Base-by-base conservation (phyloP, 192 early-diverging fungal species). In the Phycomyces nitens region DNA sequence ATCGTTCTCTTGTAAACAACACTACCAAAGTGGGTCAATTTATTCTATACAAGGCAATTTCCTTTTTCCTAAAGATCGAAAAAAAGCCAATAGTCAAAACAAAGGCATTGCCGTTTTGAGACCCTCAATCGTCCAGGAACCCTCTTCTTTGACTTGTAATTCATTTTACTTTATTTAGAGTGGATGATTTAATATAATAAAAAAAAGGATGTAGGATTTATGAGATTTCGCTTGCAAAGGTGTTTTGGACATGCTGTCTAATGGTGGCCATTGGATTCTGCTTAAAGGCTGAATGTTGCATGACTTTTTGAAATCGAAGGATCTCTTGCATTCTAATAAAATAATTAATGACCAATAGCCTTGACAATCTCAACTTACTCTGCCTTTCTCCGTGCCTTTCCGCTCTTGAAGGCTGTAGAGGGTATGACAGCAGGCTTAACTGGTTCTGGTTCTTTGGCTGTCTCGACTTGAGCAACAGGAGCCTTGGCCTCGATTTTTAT, bases 231-330 rank as follows among this genome's bases (percentile, higher is more conserved):
- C 24, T 55, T 0, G n/a, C 38, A 38, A 64, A 73, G 3, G 85
- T 88, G 65, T 93, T 93, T 49, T 86, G 74, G 65, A 93, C 74
- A 62, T 93, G 91, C 53, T 85, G 82, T 21, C 83, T 78, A 34
- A 93, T 88, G 6, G 89, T 88, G 14, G 80, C 81, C 29, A 93
- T 60, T 3, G 91, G 86, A 47, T 89, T 82, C 18, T 78, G 75
- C 64, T 86, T 77, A 73, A 91, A 93, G 20, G 87, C 82, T 14
- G 85, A 81, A 68, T 93, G 91, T 5, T 66, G 72, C 58, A 91
- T 58, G 1, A 93, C 80, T 69, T 90, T 87, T 51, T 84, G 83
- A 64, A 93, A 86, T 20, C 91, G 79, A 53, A 83, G 74, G 39
- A 90, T 88, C 56, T 93, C 91, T 52, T 70, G 70, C 43, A 88